phyloP scores from a whole-genome alignment of 495 filamentous ascomycete species.

The Trichoderma reesei region DNA sequence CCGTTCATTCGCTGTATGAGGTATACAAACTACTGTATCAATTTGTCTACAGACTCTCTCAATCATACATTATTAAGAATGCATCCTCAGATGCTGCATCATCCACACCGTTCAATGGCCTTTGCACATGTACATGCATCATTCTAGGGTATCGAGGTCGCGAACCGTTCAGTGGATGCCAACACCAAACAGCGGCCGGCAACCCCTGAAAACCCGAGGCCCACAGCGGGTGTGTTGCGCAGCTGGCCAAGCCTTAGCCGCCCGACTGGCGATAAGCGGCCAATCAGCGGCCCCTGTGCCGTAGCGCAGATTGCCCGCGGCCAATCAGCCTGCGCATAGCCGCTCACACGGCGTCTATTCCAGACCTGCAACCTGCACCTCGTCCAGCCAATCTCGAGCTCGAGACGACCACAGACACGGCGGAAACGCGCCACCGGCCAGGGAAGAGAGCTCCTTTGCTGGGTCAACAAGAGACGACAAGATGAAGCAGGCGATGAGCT shows the following conservation, averaged over 20 bases:
- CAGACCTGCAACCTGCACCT: constrained; percentile 15
- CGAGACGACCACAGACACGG: constrained; percentile 8
- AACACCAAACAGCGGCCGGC: no score
- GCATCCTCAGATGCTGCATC: no score
- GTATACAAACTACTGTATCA: no score
- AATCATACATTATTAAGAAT: no score
- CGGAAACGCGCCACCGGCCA: not conserved
- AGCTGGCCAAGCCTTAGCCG: not conserved
- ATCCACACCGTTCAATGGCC: no score
- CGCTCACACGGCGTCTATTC: constrained; percentile 25
- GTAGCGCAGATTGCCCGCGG: not conserved
- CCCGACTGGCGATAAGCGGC: constrained; percentile 18
- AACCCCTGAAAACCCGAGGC: not conserved
- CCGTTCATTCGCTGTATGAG: no score
- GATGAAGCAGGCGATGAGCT: not conserved
- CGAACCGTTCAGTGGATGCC: no score
- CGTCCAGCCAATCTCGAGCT: constrained; percentile 1
- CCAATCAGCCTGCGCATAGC: constrained; percentile 20
- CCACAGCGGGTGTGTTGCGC: constrained; percentile 7
- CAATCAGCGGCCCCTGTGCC: constrained; percentile 17
- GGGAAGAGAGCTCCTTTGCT: not conserved
- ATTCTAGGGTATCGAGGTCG: no score
- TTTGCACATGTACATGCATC: no score
- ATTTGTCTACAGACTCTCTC: no score
- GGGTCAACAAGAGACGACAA: not conserved